Evolutionary conservation across 75 land plant species (phyloP), one percentile per base, ranked within the genome.

Genomic region (Cunninghamia lanceolata): DNA sequence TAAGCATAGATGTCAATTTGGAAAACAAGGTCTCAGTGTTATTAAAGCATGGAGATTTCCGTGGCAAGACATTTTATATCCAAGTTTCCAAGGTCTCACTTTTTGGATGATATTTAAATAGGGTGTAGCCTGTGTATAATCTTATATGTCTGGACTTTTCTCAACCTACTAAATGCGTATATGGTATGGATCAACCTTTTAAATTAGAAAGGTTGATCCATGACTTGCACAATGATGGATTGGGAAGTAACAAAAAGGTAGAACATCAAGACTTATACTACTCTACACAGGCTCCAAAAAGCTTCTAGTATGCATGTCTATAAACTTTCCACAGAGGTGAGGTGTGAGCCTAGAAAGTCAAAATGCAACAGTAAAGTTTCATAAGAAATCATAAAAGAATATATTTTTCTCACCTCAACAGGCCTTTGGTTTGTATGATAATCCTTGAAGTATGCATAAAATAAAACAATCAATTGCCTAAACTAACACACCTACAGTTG

Each of bases 261-360:
- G 28, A 25, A 63, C n/a, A 7, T 63, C 30, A 63, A 63, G 30
- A 63, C 9, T 63, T 50, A 50, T 50, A 50, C 9, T 63, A 50
- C 52, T 9, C 52, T 50, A 63, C n/a, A 25, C 9, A 63, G 68
- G 68, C 30, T 25, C 5, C 1, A 0, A 7, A 11, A 63, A 63
- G 28, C 66, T 21, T 25, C 5, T 59, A 21, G 8, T 21, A 25
- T 32, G 75, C 52, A 36, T 40, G 3, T 82, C 28, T 76, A 74
- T 76, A 46, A 88, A 46, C 19, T 21, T 83, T 63, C 68, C 68
- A 63, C 54, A 66, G 34, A 17, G 85, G 16, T 73, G 78, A 19
- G 30, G 36, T 17, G 21, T 84, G 25, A 30, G 39, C 30, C 38
- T n/a, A 32, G 36, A 73, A 70, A 70, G 30, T 28, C 25, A 68